Evolutionary conservation across 495 filamentous ascomycete genomes (phyloP).

Genomic region (Talaromyces trachyspermus): DNA sequence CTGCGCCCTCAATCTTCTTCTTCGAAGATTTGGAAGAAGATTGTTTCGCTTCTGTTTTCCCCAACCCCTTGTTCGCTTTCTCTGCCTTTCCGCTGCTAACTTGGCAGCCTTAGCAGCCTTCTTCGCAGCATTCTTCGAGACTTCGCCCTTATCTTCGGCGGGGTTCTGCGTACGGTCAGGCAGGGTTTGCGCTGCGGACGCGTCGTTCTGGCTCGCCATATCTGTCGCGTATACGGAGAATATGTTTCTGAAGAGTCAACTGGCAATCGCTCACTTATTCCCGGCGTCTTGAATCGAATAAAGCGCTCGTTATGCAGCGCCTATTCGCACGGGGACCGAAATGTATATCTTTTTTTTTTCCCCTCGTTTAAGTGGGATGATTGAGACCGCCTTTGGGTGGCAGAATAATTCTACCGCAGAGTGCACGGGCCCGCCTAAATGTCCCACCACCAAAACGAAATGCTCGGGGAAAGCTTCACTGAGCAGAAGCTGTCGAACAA

Average conservation of each 20-base stretch:
- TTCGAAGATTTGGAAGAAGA: conserved; percentile 30
- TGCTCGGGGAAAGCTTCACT: conserved; percentile 1
- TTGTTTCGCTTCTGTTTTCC: conserved; percentile 40
- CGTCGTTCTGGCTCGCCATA: conserved; percentile 32
- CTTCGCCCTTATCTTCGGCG: conserved; percentile 39
- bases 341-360: conserved; percentile 9
- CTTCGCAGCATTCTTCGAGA: conserved; percentile 65
- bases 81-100: conserved; percentile 59
- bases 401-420: conserved; percentile 27
- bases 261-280: not conserved
- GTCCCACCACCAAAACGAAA: conserved; percentile 6
- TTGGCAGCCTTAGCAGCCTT: conserved; percentile 64
- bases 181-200: conserved; percentile 21
- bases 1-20: conserved; percentile 51
- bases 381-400: conserved; percentile 31
- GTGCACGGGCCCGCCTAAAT: conserved; percentile 2
- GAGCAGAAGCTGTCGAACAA: conserved; percentile 1
- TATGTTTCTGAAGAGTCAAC: not conserved
- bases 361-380: conserved; percentile 39
- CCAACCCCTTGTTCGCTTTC: conserved; percentile 49
- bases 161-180: conserved; percentile 37
- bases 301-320: not conserved
- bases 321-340: not conserved
- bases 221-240: not conserved
- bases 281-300: too few species aligned